Evolutionary conservation across 2,329 filamentous ascomycete species (phyloP).

Genomic region (Venturia pyrina): DNA sequence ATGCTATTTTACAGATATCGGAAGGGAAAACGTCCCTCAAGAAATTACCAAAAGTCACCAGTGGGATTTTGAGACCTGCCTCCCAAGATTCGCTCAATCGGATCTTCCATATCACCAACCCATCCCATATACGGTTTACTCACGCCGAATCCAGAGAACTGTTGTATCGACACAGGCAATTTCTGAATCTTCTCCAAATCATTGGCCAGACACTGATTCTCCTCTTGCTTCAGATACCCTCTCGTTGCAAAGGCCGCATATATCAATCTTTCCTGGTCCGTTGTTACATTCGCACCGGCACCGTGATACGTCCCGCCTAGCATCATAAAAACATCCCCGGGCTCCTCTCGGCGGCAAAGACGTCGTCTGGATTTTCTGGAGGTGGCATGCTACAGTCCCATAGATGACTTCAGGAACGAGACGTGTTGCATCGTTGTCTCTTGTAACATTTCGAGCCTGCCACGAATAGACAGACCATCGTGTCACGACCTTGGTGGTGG

Average conservation of each 20-base stretch:
- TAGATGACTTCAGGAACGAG: constrained; percentile 30
- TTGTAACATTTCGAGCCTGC: constrained; percentile 23
- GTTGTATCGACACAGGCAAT: constrained; percentile 15
- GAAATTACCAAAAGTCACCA: not conserved
- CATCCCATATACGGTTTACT: constrained; percentile 18
- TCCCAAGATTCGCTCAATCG: constrained; percentile 12
- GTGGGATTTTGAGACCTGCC: not conserved
- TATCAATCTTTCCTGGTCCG: constrained; percentile 23
- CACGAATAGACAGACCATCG: constrained; percentile 26
- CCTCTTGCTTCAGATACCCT: constrained; percentile 28
- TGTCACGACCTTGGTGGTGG: constrained; percentile 18
- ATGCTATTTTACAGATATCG: too few relatives aligned
- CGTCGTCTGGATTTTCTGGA: not conserved
- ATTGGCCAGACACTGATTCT: constrained; percentile 29
- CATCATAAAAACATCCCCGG: constrained; percentile 29
- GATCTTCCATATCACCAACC: constrained; percentile 16
- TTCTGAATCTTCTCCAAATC: constrained; percentile 18
- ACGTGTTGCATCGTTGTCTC: constrained; percentile 27
- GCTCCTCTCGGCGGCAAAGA: constrained; percentile 20
- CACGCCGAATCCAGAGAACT: constrained; percentile 17
- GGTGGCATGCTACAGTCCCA: constrained; percentile 19
- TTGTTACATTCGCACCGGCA: constrained; percentile 24
- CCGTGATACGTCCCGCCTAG: constrained; percentile 27
- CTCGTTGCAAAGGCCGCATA: constrained; percentile 25
- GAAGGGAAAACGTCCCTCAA: too few relatives aligned